Base-by-base conservation (phyloP, 805 yeast species). In the Clavispora carvajalis region DNA sequence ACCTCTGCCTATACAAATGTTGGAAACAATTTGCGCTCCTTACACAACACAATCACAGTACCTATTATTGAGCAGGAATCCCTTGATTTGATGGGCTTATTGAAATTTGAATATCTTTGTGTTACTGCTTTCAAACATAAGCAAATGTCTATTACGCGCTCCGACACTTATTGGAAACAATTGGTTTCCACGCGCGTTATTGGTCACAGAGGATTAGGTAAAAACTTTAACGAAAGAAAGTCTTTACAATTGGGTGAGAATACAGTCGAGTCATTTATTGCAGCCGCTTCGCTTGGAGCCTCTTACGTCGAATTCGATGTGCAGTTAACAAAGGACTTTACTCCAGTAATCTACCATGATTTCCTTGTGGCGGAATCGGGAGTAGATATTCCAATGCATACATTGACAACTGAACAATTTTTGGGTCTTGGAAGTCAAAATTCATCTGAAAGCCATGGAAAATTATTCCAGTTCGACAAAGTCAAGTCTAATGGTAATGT, bases 301-400 rank as follows among this genome's bases (percentile, higher is more conserved):
- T 83, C 95, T 2, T 91, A 91, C 55, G 97, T 91, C 38, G 98
- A 91, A 63, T 91, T 91, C 59, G 98, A 91, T 62, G 98, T 91
- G 34, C 98, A 91, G 58, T 69, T 91, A 51, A 91, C 98, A 12
- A 88, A 89, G 57, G 98, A 91, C 60, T 71, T 72, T 48, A 80
- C 87, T 9, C 97, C 98, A 2, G 98, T 91, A 6, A 85, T 91
- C 22, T 91, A 91, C 56, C 98, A 91, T 60, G 98, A 91, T 58
- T 91, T 91, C 57, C 60, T 87, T 33, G 96, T 91, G 37, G 95
- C 96, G 2, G 98, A 91, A 56, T 81, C 95, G 5, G 98, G 98
- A 13, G 88, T 86, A 37, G 98, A 91, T 64, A 83, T 90, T 37
- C 97, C 98, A 3, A 90, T 91, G 96, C 96, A 90, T 62, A 79